Conservation (phyloP, 208 protist species). For the Leishmania arabica region DNA sequence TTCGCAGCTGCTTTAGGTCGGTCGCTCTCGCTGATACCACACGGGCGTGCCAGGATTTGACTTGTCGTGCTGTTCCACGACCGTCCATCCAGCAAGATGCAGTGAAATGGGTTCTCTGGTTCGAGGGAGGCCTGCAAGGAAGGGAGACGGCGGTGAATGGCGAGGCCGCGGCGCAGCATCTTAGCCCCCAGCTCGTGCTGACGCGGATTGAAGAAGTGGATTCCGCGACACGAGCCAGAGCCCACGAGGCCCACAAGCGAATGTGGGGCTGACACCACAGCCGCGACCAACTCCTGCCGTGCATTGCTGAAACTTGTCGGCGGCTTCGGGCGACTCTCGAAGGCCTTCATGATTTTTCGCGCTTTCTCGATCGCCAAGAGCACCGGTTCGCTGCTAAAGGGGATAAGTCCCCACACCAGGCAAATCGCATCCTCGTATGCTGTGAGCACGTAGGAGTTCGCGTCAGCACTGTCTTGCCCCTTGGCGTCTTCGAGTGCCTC, state of each 20-base stretch:
- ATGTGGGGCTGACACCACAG: slow-evolving; percentile 58
- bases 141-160: slow-evolving; percentile 44
- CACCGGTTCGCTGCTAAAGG: slow-evolving; percentile 62
- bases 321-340: slow-evolving; percentile 48
- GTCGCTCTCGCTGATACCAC: slow-evolving; percentile 36
- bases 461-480: slow-evolving; percentile 31
- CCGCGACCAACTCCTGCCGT: slow-evolving; percentile 48
- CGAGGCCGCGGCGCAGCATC: slow-evolving; percentile 49
- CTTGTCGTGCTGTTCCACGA: slow-evolving; percentile 50
- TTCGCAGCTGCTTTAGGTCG: not conserved
- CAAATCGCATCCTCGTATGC: slow-evolving; percentile 58
- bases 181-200: slow-evolving; percentile 49
- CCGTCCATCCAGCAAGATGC: slow-evolving; percentile 60
- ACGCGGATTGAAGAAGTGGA: slow-evolving; percentile 63
- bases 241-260: slow-evolving; percentile 62
- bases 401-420: slow-evolving; percentile 69
- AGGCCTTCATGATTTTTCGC: slow-evolving; percentile 42
- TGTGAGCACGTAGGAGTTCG: slow-evolving; percentile 59
- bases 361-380: slow-evolving; percentile 63
- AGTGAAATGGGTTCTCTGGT: slow-evolving; percentile 27
- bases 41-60: slow-evolving; percentile 56
- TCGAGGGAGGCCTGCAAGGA: slow-evolving; percentile 4
- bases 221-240: slow-evolving; percentile 31
- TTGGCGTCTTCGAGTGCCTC: slow-evolving; percentile 52
- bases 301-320: slow-evolving; percentile 24